Evolutionary conservation across 1,284 basidiomycete species (phyloP).

Genomic region (Cronartium quercuum): DNA sequence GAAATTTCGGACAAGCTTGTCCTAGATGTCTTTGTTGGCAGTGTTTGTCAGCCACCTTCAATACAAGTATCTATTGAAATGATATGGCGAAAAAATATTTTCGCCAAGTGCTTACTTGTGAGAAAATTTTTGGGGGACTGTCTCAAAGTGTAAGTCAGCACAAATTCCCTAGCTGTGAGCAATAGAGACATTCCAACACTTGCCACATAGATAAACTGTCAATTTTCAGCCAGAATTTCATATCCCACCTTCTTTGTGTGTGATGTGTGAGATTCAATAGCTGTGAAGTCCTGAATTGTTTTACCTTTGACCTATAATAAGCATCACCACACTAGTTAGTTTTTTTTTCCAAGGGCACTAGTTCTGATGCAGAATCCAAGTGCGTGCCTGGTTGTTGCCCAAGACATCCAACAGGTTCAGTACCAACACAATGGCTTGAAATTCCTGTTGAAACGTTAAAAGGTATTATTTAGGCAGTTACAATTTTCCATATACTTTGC

Average conservation of each 20-base stretch:
- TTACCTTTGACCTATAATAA: conserved; percentile 16
- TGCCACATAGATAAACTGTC: conserved; percentile 7
- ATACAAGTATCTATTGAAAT: background rate
- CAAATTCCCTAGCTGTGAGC: background rate
- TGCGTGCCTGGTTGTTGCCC: conserved; percentile 4
- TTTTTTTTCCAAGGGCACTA: background rate
- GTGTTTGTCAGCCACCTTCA: background rate
- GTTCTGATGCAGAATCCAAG: background rate
- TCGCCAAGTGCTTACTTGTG: background rate
- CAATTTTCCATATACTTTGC: conserved; percentile 4
- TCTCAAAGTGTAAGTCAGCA: background rate
- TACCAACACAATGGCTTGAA: background rate
- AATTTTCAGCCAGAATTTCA: background rate
- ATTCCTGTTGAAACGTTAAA: background rate
- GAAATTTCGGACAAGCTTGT: too few species aligned
- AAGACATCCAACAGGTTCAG: conserved; percentile 6
- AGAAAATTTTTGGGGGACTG: background rate
- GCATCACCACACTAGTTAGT: background rate
- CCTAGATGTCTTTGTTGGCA: too few species aligned
- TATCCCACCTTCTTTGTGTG: background rate
- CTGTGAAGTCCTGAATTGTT: background rate
- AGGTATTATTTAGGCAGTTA: conserved; percentile 1
- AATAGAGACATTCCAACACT: background rate
- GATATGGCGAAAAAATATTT: background rate
- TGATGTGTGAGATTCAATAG: conserved; percentile 1